A percentile compares a stretch with the other conserved stretches of the same genome.
Evolutionary conservation across 2,329 filamentous ascomycete genomes (phyloP).

Genomic region (Penicillium decumbens): DNA sequence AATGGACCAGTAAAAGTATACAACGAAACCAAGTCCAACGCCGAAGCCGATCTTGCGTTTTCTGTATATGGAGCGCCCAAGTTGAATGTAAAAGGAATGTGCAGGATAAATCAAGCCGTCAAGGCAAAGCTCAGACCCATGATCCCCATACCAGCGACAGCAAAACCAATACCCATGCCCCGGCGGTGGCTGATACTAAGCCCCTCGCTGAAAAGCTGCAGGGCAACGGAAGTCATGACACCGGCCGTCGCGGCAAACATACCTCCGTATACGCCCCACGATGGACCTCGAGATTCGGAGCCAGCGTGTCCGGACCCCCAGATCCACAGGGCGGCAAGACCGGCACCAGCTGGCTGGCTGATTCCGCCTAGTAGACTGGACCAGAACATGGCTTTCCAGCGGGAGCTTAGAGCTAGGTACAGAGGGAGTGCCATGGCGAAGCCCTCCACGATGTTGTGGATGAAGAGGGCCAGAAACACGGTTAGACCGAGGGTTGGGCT

Average conservation of each 20-base stretch:
- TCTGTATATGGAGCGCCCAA: conserved; percentile 2
- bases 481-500: conserved; percentile 83
- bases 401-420: conserved; percentile 81
- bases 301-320: conserved; percentile 56
- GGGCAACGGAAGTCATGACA: conserved; percentile 89
- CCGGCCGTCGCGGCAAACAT: conserved; percentile 88
- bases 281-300: conserved; percentile 35
- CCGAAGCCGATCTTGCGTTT: conserved; percentile 1
- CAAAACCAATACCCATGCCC: conserved; percentile 36
- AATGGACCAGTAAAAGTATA: conserved; percentile 1
- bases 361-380: conserved; percentile 77
- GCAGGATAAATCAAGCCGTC: conserved; percentile 50
- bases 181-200: conserved; percentile 62
- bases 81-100: conserved; percentile 1
- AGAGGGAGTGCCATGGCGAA: conserved; percentile 90
- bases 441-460: conserved; percentile 97
- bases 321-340: conserved; percentile 80
- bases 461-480: conserved; percentile 91
- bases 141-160: conserved; percentile 66
- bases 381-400: conserved; percentile 77
- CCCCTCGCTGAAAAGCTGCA: conserved; percentile 85
- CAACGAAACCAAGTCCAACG: conserved; percentile 1
- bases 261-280: conserved; percentile 51
- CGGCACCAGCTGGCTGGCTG: conserved; percentile 81
- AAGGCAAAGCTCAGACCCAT: conserved; percentile 80